Conservation (phyloP, 2,329 filamentous ascomycete genomes). For the Coniella lustricola region DNA sequence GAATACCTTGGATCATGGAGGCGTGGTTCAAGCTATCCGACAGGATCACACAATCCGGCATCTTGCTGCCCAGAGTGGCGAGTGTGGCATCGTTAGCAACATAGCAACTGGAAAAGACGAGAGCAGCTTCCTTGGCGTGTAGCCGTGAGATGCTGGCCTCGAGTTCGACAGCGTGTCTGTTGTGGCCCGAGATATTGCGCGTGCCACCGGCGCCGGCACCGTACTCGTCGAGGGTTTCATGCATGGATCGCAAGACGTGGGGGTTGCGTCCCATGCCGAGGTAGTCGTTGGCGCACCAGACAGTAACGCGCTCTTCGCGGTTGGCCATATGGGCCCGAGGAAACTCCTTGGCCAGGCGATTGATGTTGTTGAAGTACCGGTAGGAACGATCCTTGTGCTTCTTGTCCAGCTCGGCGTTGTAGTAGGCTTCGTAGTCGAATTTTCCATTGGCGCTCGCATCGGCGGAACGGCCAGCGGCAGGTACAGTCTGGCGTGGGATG, state of each 20-base stretch:
- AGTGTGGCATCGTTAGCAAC: conserved; percentile 97
- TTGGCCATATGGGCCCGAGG: conserved; percentile 86
- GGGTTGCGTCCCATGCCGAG: conserved; percentile 94
- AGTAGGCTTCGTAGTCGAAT: conserved; percentile 91
- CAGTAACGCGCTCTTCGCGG: conserved; percentile 79
- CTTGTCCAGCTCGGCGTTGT: conserved; percentile 83
- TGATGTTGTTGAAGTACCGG: conserved; percentile 99
- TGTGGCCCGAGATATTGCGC: conserved; percentile 96
- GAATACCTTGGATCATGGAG: conserved; percentile 98
- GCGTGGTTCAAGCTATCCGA: conserved; percentile 97
- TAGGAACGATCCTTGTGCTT: conserved; percentile 99
- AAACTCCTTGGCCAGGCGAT: conserved; percentile 92
- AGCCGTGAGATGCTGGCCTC: conserved; percentile 79
- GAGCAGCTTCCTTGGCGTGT: conserved; percentile 82
- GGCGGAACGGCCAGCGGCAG: conserved; percentile 22
- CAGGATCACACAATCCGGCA: conserved; percentile 95
- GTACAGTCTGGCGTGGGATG: conserved; percentile 23
- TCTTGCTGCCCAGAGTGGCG: conserved; percentile 91
- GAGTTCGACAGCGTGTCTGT: conserved; percentile 81
- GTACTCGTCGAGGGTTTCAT: conserved; percentile 88
- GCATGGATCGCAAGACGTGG: conserved; percentile 83
- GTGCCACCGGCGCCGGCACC: conserved; percentile 93
- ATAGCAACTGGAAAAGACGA: conserved; percentile 97
- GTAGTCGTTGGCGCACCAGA: conserved; percentile 99
- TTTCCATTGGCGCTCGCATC: conserved; percentile 36